Evolutionary conservation across 139 green algal species (phyloP).

Genomic region (Tetratostichococcus sp.): DNA sequence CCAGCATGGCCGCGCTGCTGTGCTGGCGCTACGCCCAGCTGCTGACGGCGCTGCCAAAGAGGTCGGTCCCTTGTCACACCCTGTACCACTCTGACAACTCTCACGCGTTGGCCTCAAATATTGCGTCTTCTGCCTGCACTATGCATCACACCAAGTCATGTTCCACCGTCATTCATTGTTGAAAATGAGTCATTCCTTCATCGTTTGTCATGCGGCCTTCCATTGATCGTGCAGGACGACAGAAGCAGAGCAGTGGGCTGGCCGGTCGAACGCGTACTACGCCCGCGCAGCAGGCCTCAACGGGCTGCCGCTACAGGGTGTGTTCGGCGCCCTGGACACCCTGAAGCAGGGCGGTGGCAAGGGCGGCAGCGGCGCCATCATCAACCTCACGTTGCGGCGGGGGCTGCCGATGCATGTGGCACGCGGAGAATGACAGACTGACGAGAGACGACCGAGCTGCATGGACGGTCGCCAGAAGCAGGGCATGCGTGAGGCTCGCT

Average conservation of each 20-base stretch:
- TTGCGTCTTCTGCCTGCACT: too few species aligned
- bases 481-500: too few species aligned
- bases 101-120: too few species aligned
- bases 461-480: too few species aligned
- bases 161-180: too few species aligned
- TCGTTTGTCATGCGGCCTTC: too few species aligned
- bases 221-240: neutral
- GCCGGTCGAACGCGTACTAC: neutral
- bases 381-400: constrained; percentile 25
- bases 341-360: constrained; percentile 25
- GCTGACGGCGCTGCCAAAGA: constrained; percentile 63
- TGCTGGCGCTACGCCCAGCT: constrained; percentile 73
- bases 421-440: neutral
- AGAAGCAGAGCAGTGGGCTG: constrained; percentile 19
- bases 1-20: constrained; percentile 43
- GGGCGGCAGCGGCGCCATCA: constrained; percentile 13
- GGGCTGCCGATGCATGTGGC: constrained; percentile 4
- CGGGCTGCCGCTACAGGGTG: constrained; percentile 1
- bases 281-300: neutral
- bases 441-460: neutral
- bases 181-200: too few species aligned
- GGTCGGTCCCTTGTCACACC: too few species aligned
- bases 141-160: too few species aligned
- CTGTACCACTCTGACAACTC: too few species aligned
- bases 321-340: constrained; percentile 27